Conservation (phyloP, 495 filamentous ascomycete genomes). For the Lophiotrema nucula region DNA sequence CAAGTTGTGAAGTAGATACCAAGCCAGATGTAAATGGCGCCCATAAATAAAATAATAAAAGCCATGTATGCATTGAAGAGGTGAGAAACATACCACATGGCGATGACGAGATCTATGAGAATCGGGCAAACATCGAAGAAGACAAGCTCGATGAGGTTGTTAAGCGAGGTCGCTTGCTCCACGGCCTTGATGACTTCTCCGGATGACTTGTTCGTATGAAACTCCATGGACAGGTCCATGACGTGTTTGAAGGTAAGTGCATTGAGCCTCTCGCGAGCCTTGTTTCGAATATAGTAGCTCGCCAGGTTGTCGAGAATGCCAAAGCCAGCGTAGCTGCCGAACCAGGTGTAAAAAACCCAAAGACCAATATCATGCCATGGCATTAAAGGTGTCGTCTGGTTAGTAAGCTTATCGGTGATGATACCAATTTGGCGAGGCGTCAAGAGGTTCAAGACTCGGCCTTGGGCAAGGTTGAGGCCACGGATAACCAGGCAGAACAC, state of each 20-base stretch:
- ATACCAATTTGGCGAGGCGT: slow-evolving; percentile 40
- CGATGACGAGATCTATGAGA: slow-evolving; percentile 67
- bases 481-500: slow-evolving; percentile 34
- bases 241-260: slow-evolving; percentile 69
- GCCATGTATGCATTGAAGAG: slow-evolving; percentile 74
- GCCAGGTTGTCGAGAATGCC: slow-evolving; percentile 23
- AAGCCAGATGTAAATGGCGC: slow-evolving; percentile 60
- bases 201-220: slow-evolving; percentile 71
- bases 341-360: slow-evolving; percentile 37
- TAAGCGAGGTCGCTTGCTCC: slow-evolving; percentile 61
- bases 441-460: slow-evolving; percentile 39
- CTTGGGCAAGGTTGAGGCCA: slow-evolving; percentile 24
- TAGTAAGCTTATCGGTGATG: slow-evolving; percentile 38
- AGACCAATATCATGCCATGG: slow-evolving; percentile 38
- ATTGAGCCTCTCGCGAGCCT: slow-evolving; percentile 58
- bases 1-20: slow-evolving; percentile 21
- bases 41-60: slow-evolving; percentile 63
- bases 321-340: slow-evolving; percentile 18
- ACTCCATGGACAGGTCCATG: slow-evolving; percentile 75
- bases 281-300: slow-evolving; percentile 53
- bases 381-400: slow-evolving; percentile 6
- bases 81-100: slow-evolving; percentile 65
- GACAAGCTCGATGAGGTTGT: slow-evolving; percentile 62
- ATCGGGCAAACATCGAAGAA: slow-evolving; percentile 68
- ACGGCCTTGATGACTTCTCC: slow-evolving; percentile 70